These are phyloP conservation scores for Plectosphaerella plurivora DNA, from an alignment of 2,329 filamentous ascomycete species.

Conservation along the genomic window DNA sequence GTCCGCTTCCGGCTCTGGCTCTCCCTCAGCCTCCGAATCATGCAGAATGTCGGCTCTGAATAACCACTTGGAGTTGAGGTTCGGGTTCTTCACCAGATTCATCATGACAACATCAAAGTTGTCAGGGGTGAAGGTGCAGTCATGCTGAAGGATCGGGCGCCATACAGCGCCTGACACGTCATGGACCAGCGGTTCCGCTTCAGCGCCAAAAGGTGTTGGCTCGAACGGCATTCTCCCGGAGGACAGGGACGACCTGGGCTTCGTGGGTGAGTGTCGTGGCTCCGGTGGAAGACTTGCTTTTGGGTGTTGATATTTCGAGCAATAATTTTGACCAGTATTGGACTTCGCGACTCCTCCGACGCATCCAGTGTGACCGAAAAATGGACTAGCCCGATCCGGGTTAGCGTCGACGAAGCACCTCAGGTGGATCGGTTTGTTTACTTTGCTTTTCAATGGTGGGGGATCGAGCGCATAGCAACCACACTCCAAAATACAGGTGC, in stretches of 20 bases:
- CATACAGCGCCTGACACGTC: slow-evolving; percentile 35
- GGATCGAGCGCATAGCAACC: slow-evolving; percentile 12
- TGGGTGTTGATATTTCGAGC: not conserved
- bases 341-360: not conserved
- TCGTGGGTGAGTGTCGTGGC: slow-evolving; percentile 2
- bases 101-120: slow-evolving; percentile 65
- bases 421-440: slow-evolving; percentile 10
- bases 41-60: slow-evolving; percentile 73
- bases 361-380: slow-evolving; percentile 6
- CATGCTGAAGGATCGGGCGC: slow-evolving; percentile 50
- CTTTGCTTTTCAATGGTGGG: slow-evolving; percentile 6
- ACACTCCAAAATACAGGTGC: slow-evolving; percentile 1
- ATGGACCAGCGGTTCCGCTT: slow-evolving; percentile 26
- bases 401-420: slow-evolving; percentile 1
- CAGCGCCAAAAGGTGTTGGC: slow-evolving; percentile 26
- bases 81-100: slow-evolving; percentile 74
- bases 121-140: slow-evolving; percentile 58
- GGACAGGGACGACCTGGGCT: not conserved
- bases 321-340: not conserved
- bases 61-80: slow-evolving; percentile 72
- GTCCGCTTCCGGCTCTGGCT: slow-evolving; percentile 14
- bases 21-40: slow-evolving; percentile 30
- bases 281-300: slow-evolving; percentile 1
- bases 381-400: slow-evolving; percentile 5
- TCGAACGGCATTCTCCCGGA: slow-evolving; percentile 24